phyloP scores from a whole-genome alignment of 768 basidiomycete genomes.

The Xerocomellus intermedius region DNA sequence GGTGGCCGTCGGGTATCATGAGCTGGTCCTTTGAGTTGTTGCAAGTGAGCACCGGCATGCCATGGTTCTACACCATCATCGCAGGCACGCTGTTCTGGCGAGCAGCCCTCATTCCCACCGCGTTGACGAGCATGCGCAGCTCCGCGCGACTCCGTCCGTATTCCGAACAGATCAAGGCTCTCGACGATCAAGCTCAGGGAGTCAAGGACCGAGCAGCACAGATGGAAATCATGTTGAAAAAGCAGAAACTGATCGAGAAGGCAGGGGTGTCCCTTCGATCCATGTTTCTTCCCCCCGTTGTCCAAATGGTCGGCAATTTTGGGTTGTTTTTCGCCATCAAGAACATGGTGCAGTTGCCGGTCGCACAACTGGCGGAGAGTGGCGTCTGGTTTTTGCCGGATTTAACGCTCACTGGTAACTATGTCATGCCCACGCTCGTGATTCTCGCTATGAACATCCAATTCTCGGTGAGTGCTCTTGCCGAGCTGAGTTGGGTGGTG shows the following conservation, averaged over 20 bases:
- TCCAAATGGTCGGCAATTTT: slow-evolving; percentile 76
- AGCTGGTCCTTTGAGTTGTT: slow-evolving; percentile 64
- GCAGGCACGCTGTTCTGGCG: slow-evolving; percentile 62
- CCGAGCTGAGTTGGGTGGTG: not conserved
- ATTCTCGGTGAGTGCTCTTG: slow-evolving; percentile 51
- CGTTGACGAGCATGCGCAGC: slow-evolving; percentile 55
- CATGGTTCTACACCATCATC: slow-evolving; percentile 86
- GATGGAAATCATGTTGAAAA: slow-evolving; percentile 44
- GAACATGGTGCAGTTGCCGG: slow-evolving; percentile 64
- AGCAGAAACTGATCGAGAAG: slow-evolving; percentile 54
- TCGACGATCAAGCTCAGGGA: slow-evolving; percentile 42
- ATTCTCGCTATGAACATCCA: slow-evolving; percentile 66
- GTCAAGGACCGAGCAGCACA: slow-evolving; percentile 39
- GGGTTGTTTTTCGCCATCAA: slow-evolving; percentile 83
- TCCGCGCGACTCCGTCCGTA: slow-evolving; percentile 42
- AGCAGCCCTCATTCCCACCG: slow-evolving; percentile 56
- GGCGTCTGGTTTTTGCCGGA: slow-evolving; percentile 75
- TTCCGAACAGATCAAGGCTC: slow-evolving; percentile 48
- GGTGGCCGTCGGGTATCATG: slow-evolving; percentile 67
- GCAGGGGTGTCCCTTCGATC: slow-evolving; percentile 62
- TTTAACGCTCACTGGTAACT: slow-evolving; percentile 78
- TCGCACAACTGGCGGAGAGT: slow-evolving; percentile 73
- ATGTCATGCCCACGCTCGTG: slow-evolving; percentile 61
- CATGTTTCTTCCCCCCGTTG: slow-evolving; percentile 53
- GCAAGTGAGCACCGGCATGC: slow-evolving; percentile 66